A percentile compares a stretch with the other conserved stretches of the same genome.
phyloP scores from a whole-genome alignment of 805 yeast species.

The Grigorovia humatica region DNA sequence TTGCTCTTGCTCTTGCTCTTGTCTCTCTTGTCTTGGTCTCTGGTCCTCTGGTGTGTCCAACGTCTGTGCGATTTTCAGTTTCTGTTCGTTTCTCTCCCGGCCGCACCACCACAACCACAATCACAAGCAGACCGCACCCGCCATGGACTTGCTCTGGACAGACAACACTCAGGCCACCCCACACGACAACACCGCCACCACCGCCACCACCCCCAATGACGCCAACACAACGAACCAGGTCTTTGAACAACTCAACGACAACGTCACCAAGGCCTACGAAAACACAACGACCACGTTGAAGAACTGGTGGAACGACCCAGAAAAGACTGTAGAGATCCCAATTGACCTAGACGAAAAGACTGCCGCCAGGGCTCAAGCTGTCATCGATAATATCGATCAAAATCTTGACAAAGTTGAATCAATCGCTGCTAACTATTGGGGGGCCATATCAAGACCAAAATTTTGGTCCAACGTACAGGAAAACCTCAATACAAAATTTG shows the following conservation, averaged over 20 bases:
- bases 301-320: background rate
- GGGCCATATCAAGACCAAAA: conserved; percentile 16
- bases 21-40: too few relatives aligned
- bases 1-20: background rate
- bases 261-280: conserved; percentile 32
- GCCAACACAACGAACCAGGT: conserved; percentile 38
- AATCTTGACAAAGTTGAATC: conserved; percentile 67
- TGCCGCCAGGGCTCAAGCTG: conserved; percentile 42
- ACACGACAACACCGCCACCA: too few relatives aligned
- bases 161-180: too few relatives aligned
- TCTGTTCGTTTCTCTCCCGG: background rate
- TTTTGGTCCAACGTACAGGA: conserved; percentile 21
- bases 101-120: background rate
- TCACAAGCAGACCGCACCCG: too few relatives aligned
- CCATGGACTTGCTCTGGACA: too few relatives aligned
- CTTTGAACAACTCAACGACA: conserved; percentile 41
- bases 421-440: conserved; percentile 42
- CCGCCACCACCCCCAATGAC: too few relatives aligned
- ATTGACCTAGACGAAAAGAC: conserved; percentile 7
- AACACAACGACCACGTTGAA: conserved; percentile 14
- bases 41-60: too few relatives aligned
- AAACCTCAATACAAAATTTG: conserved; percentile 11
- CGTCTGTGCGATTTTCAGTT: too few relatives aligned
- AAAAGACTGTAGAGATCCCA: background rate
- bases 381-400: conserved; percentile 61